phyloP scores from a whole-genome alignment of 2,329 filamentous ascomycete species.

The Paecilomyces variotii region DNA sequence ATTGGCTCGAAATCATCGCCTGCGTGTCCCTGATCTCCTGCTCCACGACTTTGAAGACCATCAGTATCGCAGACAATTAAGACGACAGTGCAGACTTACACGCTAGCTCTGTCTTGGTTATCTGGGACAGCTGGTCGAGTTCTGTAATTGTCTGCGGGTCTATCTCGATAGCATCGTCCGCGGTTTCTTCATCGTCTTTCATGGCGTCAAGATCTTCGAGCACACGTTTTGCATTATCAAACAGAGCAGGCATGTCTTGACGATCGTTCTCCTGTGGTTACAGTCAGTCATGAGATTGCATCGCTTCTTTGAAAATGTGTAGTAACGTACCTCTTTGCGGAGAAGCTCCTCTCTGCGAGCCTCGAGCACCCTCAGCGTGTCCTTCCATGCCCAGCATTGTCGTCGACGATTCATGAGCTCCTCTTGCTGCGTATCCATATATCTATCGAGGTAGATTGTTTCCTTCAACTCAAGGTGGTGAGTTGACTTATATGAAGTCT shows the following conservation, averaged over 20 bases:
- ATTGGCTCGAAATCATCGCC: conserved; percentile 48
- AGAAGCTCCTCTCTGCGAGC: conserved; percentile 36
- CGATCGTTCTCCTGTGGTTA: conserved; percentile 15
- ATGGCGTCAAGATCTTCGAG: conserved; percentile 34
- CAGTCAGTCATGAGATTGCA: conserved; percentile 6
- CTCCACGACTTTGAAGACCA: conserved; percentile 18
- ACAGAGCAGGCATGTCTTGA: conserved; percentile 22
- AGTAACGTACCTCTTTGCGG: conserved; percentile 24
- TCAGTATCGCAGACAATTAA: conserved; percentile 4
- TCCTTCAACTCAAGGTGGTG: conserved; percentile 73
- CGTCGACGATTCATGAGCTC: conserved; percentile 57
- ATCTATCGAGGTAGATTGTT: conserved; percentile 78
- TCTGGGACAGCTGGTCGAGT: conserved; percentile 39
- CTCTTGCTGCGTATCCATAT: conserved; percentile 59
- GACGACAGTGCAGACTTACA: conserved; percentile 19
- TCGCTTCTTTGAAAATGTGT: conserved; percentile 9
- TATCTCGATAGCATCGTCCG: conserved; percentile 36
- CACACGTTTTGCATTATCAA: conserved; percentile 32
- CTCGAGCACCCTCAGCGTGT: conserved; percentile 51
- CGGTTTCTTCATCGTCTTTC: conserved; percentile 22
- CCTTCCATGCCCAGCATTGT: conserved; percentile 67
- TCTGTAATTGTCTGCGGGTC: conserved; percentile 31
- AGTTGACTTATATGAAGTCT: conserved; percentile 61
- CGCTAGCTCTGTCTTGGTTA: conserved; percentile 41
- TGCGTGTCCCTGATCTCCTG: conserved; percentile 44